Percentiles rank a stretch among this genome's conserved stretches.
Conservation (phyloP, 148 eudicot genomes). For the Cornus florida region DNA sequence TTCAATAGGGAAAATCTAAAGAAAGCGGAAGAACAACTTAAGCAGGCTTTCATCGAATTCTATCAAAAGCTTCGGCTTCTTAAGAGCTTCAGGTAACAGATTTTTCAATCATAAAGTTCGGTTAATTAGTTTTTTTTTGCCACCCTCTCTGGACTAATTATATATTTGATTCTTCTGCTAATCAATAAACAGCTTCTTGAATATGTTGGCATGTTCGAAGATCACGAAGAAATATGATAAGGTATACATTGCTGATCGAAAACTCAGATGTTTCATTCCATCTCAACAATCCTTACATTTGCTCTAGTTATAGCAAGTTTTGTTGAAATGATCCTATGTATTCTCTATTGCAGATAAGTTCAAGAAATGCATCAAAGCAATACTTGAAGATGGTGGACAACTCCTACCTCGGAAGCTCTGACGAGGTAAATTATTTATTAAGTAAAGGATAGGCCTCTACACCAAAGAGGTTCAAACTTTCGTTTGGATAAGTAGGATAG, state of each 20-base stretch:
- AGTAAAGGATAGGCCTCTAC: background rate
- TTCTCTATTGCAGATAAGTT: conserved; percentile 8
- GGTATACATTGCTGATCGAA: conserved; percentile 10
- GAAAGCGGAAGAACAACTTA: conserved; percentile 28
- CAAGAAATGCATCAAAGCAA: conserved; percentile 18
- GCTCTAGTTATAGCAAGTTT: background rate
- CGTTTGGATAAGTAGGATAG: no score
- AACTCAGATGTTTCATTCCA: background rate
- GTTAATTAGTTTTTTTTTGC: background rate
- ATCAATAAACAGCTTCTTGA: conserved; percentile 30
- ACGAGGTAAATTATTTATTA: conserved; percentile 7
- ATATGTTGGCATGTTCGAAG: conserved; percentile 40
- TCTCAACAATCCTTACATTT: background rate
- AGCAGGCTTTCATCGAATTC: conserved; percentile 31
- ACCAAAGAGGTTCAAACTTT: background rate
- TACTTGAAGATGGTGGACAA: conserved; percentile 18
- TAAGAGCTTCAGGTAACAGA: conserved; percentile 35
- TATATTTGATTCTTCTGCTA: background rate
- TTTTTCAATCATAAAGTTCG: background rate
- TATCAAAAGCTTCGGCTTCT: conserved; percentile 34
- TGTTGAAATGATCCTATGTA: background rate
- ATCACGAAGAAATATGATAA: conserved; percentile 49
- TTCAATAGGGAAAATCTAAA: conserved; percentile 29
- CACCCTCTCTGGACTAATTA: no score
- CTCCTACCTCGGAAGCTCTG: conserved; percentile 22